These are phyloP conservation scores for Coffea eugenioides DNA, from an alignment of 257 asterid genomes.

Conservation along the genomic window DNA sequence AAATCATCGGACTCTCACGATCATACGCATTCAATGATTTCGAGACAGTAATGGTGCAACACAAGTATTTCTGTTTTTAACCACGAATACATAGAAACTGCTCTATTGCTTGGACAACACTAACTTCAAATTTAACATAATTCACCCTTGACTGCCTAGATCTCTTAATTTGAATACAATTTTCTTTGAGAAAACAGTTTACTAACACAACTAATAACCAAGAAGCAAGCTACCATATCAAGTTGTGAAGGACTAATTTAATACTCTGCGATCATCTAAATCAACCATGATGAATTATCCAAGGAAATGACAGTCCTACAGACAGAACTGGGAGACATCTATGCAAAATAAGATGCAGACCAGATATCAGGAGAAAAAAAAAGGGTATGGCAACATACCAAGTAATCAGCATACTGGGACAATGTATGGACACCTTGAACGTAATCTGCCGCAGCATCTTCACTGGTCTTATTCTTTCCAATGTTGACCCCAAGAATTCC, in stretches of 20 bases:
- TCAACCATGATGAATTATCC: neutral
- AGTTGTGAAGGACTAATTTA: neutral
- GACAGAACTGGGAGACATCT: neutral
- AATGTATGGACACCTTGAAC: constrained; percentile 99
- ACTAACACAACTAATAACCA: neutral
- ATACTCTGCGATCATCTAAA: neutral
- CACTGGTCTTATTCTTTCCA: constrained; percentile 94
- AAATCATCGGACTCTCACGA: too few species aligned
- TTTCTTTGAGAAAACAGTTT: neutral
- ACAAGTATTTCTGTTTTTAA: neutral
- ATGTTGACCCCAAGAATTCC: constrained; percentile 98
- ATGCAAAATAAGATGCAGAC: neutral
- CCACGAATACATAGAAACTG: neutral
- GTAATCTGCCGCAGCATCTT: constrained; percentile 95
- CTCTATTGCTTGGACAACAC: neutral
- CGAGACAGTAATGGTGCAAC: neutral
- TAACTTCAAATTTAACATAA: neutral
- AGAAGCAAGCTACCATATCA: neutral
- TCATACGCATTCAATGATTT: too few species aligned
- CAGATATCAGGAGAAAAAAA: too few species aligned
- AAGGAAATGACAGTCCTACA: neutral
- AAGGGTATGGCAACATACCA: constrained; percentile 45
- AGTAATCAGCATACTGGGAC: constrained; percentile 97
- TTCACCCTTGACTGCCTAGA: neutral
- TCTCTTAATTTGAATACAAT: neutral